phyloP scores from a whole-genome alignment of 495 filamentous ascomycete species.

The Neurospora sp. region DNA sequence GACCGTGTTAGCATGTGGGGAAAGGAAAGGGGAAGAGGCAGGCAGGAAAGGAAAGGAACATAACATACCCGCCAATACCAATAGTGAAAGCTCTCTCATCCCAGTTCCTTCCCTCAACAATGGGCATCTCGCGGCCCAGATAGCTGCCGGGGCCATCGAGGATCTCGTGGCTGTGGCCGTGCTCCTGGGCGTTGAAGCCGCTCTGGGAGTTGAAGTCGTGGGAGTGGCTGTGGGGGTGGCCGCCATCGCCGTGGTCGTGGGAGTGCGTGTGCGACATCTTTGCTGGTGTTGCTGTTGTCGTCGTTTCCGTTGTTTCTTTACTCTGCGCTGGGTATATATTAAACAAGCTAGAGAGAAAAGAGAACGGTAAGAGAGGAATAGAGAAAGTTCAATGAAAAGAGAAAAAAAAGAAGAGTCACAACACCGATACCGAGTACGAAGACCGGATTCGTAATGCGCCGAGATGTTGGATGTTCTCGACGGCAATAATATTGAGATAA shows the following conservation, averaged over 20 bases:
- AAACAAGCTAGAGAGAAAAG: background rate
- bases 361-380: too few relatives aligned
- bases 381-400: too few relatives aligned
- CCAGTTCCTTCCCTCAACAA: conserved; percentile 82
- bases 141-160: conserved; percentile 90
- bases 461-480: background rate
- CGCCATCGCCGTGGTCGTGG: conserved; percentile 15
- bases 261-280: conserved; percentile 13
- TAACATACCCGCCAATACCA: conserved; percentile 74
- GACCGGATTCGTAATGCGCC: background rate
- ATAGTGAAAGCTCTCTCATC: conserved; percentile 85
- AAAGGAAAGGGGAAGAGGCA: background rate
- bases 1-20: too few relatives aligned
- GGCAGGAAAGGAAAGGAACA: background rate
- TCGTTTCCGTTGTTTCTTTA: too few relatives aligned
- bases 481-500: background rate
- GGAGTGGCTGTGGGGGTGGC: conserved; percentile 43
- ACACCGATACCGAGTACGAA: background rate
- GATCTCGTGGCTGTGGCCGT: conserved; percentile 93
- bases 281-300: background rate
- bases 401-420: background rate
- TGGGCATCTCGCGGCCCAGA: conserved; percentile 82
- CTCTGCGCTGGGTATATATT: too few relatives aligned
- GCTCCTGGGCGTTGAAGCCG: conserved; percentile 56
- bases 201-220: conserved; percentile 50